Evolutionary conservation across 345 rosid species (phyloP).

Genomic region (Eucalyptus shirleyi): DNA sequence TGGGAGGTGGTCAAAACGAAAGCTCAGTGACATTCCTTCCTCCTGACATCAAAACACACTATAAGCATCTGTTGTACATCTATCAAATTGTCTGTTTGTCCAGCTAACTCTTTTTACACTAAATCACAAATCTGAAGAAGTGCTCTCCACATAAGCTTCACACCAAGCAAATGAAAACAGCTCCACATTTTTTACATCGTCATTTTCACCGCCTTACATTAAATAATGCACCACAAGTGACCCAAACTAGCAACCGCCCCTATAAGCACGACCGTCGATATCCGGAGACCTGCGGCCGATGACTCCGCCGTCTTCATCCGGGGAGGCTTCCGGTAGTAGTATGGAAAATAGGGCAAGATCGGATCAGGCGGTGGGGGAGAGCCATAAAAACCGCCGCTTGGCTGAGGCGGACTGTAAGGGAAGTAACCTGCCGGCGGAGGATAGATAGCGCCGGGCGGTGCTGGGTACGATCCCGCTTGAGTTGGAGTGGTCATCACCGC

Average conservation of each 20-base stretch:
- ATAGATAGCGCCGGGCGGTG: neutral
- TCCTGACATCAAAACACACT: neutral
- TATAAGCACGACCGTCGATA: neutral
- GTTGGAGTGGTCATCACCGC: neutral
- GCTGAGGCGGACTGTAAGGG: neutral
- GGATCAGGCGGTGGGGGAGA: neutral
- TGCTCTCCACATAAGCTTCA: neutral
- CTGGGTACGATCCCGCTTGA: neutral
- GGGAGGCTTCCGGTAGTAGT: neutral
- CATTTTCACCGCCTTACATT: neutral
- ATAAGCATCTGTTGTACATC: neutral
- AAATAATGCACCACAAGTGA: neutral
- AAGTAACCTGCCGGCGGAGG: neutral
- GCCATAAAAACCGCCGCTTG: neutral
- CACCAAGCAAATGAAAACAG: neutral
- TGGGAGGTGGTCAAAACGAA: neutral
- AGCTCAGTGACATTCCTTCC: neutral
- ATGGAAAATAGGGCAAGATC: neutral
- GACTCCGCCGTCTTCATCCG: neutral
- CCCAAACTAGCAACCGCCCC: neutral
- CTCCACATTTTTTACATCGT: neutral
- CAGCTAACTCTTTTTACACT: neutral
- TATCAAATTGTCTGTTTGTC: neutral
- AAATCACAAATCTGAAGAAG: neutral
- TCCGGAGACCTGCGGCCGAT: neutral